A percentile compares a stretch with the other conserved stretches of the same genome.
Conservation (phyloP, 1,284 basidiomycete species). For the Sporisorium iseilematis-ciliati region DNA sequence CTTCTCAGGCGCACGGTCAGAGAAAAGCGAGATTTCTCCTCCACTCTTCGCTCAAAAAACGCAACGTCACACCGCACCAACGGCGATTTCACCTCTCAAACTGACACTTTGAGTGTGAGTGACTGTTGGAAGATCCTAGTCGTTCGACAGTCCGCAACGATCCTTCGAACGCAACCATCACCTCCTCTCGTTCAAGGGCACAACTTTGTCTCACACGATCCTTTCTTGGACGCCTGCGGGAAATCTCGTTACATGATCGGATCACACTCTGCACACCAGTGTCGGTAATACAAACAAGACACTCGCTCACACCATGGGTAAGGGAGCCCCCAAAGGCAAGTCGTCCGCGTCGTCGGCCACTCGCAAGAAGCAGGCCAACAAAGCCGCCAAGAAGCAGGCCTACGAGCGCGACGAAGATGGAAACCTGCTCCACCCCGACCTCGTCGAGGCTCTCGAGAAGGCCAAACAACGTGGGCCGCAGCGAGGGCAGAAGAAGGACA, state of each 20-base stretch:
- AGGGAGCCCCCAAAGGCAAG: slow-evolving; percentile 59
- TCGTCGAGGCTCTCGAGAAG: slow-evolving; percentile 36
- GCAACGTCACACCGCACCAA: slow-evolving; percentile 25
- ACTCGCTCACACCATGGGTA: slow-evolving; percentile 25
- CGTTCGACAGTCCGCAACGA: no score
- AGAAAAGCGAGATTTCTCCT: slow-evolving; percentile 8
- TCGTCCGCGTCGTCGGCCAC: slow-evolving; percentile 67
- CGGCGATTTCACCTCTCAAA: neutral
- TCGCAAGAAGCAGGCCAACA: slow-evolving; percentile 67
- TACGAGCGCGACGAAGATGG: slow-evolving; percentile 48
- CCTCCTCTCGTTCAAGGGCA: neutral
- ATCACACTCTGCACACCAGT: neutral
- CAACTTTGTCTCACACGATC: neutral
- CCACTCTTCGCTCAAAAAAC: slow-evolving; percentile 14
- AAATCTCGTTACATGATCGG: slow-evolving; percentile 1
- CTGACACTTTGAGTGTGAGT: neutral
- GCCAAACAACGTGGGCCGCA: slow-evolving; percentile 37
- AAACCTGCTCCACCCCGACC: slow-evolving; percentile 36
- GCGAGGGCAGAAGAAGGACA: slow-evolving; percentile 63
- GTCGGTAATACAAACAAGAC: neutral
- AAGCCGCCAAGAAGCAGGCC: slow-evolving; percentile 60
- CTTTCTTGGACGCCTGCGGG: neutral
- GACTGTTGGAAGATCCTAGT: neutral
- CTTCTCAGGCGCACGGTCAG: neutral
- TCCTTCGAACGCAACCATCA: neutral